These are phyloP conservation scores for Angophora floribunda DNA, from an alignment of 345 rosid genomes.

Conservation along the genomic window DNA sequence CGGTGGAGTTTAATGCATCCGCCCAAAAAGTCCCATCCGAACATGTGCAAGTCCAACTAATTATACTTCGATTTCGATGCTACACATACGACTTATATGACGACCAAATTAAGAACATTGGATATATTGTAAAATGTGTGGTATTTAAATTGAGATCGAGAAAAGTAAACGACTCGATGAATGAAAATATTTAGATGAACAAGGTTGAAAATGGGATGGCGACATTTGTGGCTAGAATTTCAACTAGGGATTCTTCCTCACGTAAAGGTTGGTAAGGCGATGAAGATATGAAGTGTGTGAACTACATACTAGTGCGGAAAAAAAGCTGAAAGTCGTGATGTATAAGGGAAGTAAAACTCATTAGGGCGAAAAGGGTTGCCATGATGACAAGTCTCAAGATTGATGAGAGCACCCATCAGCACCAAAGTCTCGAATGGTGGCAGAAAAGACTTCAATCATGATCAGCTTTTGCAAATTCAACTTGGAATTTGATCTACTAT, in stretches of 20 bases:
- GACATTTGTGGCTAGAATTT: not conserved
- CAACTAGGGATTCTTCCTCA: not conserved
- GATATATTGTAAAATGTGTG: not conserved
- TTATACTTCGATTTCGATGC: not conserved
- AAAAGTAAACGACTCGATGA: not conserved
- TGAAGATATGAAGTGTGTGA: not conserved
- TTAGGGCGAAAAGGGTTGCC: not conserved
- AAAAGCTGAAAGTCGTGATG: not conserved
- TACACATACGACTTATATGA: not conserved
- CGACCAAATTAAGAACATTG: not conserved
- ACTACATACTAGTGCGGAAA: not conserved
- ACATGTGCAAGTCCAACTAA: not conserved
- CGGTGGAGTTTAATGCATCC: not conserved
- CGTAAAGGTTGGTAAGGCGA: not conserved
- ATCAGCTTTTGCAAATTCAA: not conserved
- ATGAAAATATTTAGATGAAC: not conserved
- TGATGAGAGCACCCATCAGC: not conserved
- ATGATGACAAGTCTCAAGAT: not conserved
- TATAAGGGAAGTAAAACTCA: not conserved
- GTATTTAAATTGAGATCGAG: not conserved
- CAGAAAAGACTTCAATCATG: not conserved
- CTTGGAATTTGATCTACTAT: not conserved
- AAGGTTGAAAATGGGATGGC: not conserved
- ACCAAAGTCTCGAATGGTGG: not conserved
- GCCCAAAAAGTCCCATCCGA: not conserved